Base-by-base conservation (phyloP, 2,329 filamentous ascomycete species). In the Coniochaeta sp. region DNA sequence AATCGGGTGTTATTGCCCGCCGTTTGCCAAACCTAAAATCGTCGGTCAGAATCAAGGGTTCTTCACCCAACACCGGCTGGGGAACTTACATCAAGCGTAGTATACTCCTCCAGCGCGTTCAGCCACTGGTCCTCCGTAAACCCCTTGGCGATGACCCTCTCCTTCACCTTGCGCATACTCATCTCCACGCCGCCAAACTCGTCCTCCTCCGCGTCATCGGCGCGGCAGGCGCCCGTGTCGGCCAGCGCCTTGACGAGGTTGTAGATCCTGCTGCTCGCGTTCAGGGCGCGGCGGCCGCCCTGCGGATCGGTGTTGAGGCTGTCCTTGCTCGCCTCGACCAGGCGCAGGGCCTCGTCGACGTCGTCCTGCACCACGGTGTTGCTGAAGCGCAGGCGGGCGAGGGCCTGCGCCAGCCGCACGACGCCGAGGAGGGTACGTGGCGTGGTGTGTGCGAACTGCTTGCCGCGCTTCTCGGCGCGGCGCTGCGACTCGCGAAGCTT, bases 81-180 rank as follows among this genome's bases (percentile, higher is more conserved):
- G 59, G 70, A 65, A 88, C 93, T 91, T 80, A 98, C 95, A 79
- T 96, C 90, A 62, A 96, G 77, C 65, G 84, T 80, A 2, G 90
- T 88, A 75, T 99, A 98, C 78, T 96, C 93, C 63, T 96, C 89
- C 71, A 99, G 81, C 22, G 93, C 89, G 66, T 84, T 84, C 69
- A 90, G 82, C 77, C 96, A 92, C 74, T 99, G 93, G 74, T 98
- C 91, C 65, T 92, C 89, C 0, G 93, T 99, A 74, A 97, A 99
- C 2, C 95, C 95, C 82, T 96, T 97, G 58, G 93, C 95, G 68
- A 98, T 82, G 32, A 99, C 92, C 65, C 95, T 80, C 75, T 97
- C 93, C 72, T 93, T 86, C 62, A 99, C 91, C 75, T 91, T 89
- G 66, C 89, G 85, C 79, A 99, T 83, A 74, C 89, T 95, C 68